A percentile compares a stretch with the other conserved stretches of the same genome.
These are phyloP conservation scores for Fusarium ramigenum DNA, from an alignment of 2,329 filamentous ascomycete species.

Conservation along the genomic window DNA sequence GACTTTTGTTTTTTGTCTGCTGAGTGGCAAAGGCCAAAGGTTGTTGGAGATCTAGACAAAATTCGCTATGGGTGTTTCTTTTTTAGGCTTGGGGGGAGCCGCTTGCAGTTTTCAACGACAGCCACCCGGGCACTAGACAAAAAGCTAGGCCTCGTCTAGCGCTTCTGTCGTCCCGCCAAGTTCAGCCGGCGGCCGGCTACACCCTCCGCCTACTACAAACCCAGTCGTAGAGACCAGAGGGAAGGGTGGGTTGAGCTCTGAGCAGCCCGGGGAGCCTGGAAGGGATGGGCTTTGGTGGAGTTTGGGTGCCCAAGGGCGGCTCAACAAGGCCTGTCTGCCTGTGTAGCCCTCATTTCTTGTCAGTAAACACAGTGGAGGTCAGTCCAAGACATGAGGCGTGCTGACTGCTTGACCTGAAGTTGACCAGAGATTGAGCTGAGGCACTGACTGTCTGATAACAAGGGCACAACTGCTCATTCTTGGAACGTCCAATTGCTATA, in stretches of 20 bases:
- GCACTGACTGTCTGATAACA: constrained; percentile 19
- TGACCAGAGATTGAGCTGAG: constrained; percentile 11
- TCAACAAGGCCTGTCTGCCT: constrained; percentile 26
- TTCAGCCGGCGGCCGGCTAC: constrained; percentile 20
- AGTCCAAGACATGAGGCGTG: constrained; percentile 20
- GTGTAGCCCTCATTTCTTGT: constrained; percentile 8
- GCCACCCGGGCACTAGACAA: constrained; percentile 27
- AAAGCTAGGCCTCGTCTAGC: constrained; percentile 21
- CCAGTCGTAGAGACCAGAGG: neutral
- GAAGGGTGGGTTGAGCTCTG: neutral
- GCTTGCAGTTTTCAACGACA: constrained; percentile 38
- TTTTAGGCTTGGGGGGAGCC: constrained; percentile 35
- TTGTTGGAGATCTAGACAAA: constrained; percentile 25
- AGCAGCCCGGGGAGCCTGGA: constrained; percentile 20
- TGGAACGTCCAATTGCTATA: constrained; percentile 4
- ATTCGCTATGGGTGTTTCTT: constrained; percentile 32
- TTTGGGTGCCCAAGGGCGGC: constrained; percentile 29
- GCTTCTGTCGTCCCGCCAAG: constrained; percentile 29
- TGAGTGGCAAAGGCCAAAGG: constrained; percentile 25
- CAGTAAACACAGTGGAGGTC: neutral
- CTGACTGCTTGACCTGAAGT: constrained; percentile 16
- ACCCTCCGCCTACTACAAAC: constrained; percentile 7
- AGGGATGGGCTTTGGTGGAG: constrained; percentile 22
- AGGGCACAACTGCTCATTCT: constrained; percentile 17
- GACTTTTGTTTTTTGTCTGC: constrained; percentile 17